Evolutionary conservation across 163 green algal species (phyloP).

Genomic region (Scenedesmus sp.): DNA sequence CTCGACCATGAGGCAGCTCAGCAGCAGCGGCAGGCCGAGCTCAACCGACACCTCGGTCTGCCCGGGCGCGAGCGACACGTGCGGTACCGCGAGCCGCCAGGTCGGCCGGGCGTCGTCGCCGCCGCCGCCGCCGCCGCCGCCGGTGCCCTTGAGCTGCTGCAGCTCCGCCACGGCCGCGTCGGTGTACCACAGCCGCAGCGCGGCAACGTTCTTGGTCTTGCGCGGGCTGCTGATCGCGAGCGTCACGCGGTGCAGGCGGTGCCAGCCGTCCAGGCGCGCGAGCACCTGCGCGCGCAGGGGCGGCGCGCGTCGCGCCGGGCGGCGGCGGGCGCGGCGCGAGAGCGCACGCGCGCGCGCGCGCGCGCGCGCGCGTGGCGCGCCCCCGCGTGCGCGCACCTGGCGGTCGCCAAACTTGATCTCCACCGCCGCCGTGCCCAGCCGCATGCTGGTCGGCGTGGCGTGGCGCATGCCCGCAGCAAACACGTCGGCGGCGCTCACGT

Average conservation of each 20-base stretch:
- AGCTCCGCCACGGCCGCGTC: constrained; percentile 21
- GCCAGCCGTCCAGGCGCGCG: constrained; percentile 30
- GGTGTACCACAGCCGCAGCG: constrained; percentile 25
- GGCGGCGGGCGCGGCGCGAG: background rate
- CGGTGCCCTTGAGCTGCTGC: constrained; percentile 25
- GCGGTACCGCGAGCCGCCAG: background rate
- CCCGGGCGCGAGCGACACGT: constrained; percentile 9
- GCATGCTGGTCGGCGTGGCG: too few relatives aligned
- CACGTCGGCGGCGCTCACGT: constrained; percentile 7
- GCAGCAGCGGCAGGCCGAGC: constrained; percentile 21
- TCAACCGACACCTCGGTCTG: constrained; percentile 24
- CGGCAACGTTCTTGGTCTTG: background rate
- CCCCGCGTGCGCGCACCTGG: constrained; percentile 1
- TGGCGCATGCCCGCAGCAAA: background rate
- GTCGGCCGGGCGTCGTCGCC: background rate
- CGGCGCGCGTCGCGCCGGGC: too few relatives aligned
- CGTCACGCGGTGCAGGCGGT: background rate
- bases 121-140: background rate
- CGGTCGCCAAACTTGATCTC: constrained; percentile 40
- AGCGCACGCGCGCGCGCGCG: too few relatives aligned
- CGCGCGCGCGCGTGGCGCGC: too few relatives aligned
- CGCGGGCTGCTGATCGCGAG: constrained; percentile 12
- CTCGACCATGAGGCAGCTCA: constrained; percentile 24
- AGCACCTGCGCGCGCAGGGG: constrained; percentile 7
- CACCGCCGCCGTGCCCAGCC: constrained; percentile 22